A percentile compares a stretch with the other conserved stretches of the same genome.
Evolutionary conservation across 2,329 filamentous ascomycete genomes (phyloP).

Genomic region (Alternaria solani): DNA sequence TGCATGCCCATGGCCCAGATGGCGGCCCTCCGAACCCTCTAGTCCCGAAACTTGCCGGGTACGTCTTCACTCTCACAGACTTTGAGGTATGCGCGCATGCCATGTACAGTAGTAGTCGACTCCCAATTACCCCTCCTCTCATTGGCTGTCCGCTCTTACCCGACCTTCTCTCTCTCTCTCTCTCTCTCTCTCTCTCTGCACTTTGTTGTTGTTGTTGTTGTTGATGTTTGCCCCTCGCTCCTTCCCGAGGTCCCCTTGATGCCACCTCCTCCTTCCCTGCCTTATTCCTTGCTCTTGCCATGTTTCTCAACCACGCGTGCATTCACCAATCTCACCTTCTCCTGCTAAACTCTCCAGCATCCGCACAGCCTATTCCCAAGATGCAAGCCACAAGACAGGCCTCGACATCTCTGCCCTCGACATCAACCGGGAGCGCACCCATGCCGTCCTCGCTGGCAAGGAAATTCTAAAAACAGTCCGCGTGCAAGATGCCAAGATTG

Average conservation of each 20-base stretch:
- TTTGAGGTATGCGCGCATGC: background rate
- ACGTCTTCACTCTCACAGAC: constrained; percentile 25
- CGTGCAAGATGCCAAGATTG: constrained; percentile 64
- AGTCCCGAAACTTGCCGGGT: constrained; percentile 48
- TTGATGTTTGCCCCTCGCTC: constrained; percentile 1
- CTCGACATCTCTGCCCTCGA: constrained; percentile 70
- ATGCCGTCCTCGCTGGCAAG: constrained; percentile 70
- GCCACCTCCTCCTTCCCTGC: background rate
- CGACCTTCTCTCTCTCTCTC: too few relatives aligned
- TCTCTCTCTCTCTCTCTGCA: background rate
- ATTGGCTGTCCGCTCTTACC: background rate
- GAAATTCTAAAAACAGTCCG: constrained; percentile 72
- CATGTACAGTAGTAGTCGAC: background rate
- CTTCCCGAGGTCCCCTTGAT: background rate
- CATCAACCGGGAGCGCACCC: constrained; percentile 68
- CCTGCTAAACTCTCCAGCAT: constrained; percentile 36
- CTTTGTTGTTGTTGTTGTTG: background rate
- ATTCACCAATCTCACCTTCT: background rate
- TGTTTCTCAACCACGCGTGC: background rate
- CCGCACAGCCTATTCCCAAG: constrained; percentile 60
- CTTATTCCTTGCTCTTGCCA: background rate
- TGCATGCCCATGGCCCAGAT: constrained; percentile 54
- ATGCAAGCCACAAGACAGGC: constrained; percentile 69
- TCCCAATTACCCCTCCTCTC: background rate
- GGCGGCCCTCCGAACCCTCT: constrained; percentile 48